Conservation (phyloP, 257 asterid species). For the Forsythia viridissima region DNA sequence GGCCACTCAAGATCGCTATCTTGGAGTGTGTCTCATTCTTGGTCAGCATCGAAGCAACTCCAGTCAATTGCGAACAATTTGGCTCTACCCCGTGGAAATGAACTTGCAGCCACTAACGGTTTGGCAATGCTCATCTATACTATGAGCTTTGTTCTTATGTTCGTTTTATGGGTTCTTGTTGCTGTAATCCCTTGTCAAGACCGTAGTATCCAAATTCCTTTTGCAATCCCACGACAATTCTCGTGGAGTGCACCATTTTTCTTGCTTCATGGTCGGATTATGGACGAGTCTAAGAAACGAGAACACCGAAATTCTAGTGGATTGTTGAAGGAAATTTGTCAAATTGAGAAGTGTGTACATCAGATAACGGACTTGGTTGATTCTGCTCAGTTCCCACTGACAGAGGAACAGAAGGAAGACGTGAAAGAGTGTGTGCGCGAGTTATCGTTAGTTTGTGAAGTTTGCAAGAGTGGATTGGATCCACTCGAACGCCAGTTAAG, state of each 20-base stretch:
- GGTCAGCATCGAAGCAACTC: slow-evolving; percentile 97
- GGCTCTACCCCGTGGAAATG: slow-evolving; percentile 67
- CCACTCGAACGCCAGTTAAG: slow-evolving; percentile 74
- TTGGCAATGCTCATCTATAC: slow-evolving; percentile 56
- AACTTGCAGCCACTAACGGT: slow-evolving; percentile 63
- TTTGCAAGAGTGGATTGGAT: slow-evolving; percentile 53
- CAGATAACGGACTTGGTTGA: slow-evolving; percentile 72
- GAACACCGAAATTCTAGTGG: slow-evolving; percentile 67
- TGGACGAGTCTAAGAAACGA: slow-evolving; percentile 74
- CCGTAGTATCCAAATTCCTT: slow-evolving; percentile 60
- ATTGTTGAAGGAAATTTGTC: slow-evolving; percentile 62
- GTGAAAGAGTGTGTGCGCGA: slow-evolving; percentile 45
- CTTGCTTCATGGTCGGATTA: slow-evolving; percentile 62
- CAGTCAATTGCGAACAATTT: slow-evolving; percentile 64
- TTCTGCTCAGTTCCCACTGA: slow-evolving; percentile 67
- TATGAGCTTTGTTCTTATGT: slow-evolving; percentile 76
- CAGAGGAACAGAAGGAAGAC: slow-evolving; percentile 61
- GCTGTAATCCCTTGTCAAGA: slow-evolving; percentile 95
- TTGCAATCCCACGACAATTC: slow-evolving; percentile 68
- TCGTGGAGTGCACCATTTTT: slow-evolving; percentile 64
- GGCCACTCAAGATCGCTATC: slow-evolving; percentile 88
- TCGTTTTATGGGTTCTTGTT: slow-evolving; percentile 80
- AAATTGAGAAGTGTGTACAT: slow-evolving; percentile 61
- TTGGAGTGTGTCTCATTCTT: slow-evolving; percentile 85
- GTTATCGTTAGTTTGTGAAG: slow-evolving; percentile 54